Evolutionary conservation across 768 basidiomycete genomes (phyloP).

Genomic region (Phylloporus arenicola): DNA sequence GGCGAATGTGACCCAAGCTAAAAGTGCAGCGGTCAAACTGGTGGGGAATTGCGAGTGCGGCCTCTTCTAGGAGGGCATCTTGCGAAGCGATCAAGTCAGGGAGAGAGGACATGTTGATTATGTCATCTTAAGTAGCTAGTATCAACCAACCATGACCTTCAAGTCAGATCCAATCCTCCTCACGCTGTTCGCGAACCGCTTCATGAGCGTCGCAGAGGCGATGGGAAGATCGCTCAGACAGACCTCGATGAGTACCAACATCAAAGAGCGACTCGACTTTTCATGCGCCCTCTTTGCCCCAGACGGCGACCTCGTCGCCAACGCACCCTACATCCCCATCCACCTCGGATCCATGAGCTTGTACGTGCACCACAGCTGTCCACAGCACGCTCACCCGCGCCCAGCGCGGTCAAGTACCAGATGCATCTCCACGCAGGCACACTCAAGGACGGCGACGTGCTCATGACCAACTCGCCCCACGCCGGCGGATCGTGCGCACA

Average conservation of each 20-base stretch:
- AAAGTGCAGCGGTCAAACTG: slow-evolving; percentile 66
- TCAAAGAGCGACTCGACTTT: slow-evolving; percentile 93
- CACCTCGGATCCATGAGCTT: slow-evolving; percentile 89
- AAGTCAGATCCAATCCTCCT: slow-evolving; percentile 70
- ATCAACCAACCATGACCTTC: slow-evolving; percentile 30
- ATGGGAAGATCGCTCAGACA: slow-evolving; percentile 91
- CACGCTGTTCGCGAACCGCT: slow-evolving; percentile 90
- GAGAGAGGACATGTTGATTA: slow-evolving; percentile 29
- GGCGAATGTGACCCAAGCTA: slow-evolving; percentile 54
- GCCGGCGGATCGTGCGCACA: slow-evolving; percentile 78
- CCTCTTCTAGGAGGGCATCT: slow-evolving; percentile 28
- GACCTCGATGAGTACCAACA: slow-evolving; percentile 88
- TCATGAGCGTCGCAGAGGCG: slow-evolving; percentile 96
- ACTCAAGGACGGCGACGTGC: slow-evolving; percentile 85
- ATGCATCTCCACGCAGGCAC: slow-evolving; percentile 68
- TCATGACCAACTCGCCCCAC: slow-evolving; percentile 88
- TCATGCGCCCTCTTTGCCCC: slow-evolving; percentile 93
- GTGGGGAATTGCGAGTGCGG: slow-evolving; percentile 50
- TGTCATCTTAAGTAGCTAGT: no score
- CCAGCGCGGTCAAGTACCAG: slow-evolving; percentile 82
- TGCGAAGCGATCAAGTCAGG: slow-evolving; percentile 24
- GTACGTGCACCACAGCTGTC: slow-evolving; percentile 41
- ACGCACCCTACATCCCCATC: slow-evolving; percentile 88
- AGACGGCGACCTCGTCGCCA: slow-evolving; percentile 92
- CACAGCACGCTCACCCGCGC: background rate